Evolutionary conservation across 2,329 filamentous ascomycete genomes (phyloP).

Genomic region (Fusarium buharicum): DNA sequence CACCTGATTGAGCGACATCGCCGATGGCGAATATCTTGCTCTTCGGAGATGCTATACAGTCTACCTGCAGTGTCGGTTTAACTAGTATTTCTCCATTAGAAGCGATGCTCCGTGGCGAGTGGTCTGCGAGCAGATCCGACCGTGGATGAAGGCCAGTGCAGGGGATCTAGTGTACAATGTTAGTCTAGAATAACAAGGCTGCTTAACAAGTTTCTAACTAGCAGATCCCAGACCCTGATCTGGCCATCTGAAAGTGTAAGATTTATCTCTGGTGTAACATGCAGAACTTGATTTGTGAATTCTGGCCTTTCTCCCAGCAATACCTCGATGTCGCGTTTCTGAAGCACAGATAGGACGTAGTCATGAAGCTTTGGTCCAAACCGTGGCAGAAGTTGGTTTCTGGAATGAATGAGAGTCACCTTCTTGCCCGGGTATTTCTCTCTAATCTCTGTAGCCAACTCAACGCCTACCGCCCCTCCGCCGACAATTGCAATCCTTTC

Average conservation of each 20-base stretch:
- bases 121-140: not conserved
- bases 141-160: constrained; percentile 29
- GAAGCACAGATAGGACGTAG: not conserved
- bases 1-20: constrained; percentile 22
- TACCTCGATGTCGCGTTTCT: not conserved
- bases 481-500: constrained; percentile 16
- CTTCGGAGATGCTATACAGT: not conserved
- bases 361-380: constrained; percentile 25
- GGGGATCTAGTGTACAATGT: constrained; percentile 5
- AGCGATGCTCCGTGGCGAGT: constrained; percentile 9
- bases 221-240: constrained; percentile 8
- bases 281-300: not conserved
- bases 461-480: constrained; percentile 25
- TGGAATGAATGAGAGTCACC: constrained; percentile 23
- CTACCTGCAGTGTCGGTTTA: not conserved
- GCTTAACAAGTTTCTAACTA: not conserved
- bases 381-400: constrained; percentile 16
- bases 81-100: not conserved
- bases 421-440: constrained; percentile 12
- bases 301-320: constrained; percentile 4
- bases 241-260: constrained; percentile 1
- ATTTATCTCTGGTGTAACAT: not conserved
- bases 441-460: constrained; percentile 23
- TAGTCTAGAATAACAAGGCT: not conserved
- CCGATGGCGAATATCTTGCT: constrained; percentile 16